Evolutionary conservation across 345 rosid species (phyloP), one percentile per base, ranked within the genome.

Genomic region (Melastoma malabathricum): DNA sequence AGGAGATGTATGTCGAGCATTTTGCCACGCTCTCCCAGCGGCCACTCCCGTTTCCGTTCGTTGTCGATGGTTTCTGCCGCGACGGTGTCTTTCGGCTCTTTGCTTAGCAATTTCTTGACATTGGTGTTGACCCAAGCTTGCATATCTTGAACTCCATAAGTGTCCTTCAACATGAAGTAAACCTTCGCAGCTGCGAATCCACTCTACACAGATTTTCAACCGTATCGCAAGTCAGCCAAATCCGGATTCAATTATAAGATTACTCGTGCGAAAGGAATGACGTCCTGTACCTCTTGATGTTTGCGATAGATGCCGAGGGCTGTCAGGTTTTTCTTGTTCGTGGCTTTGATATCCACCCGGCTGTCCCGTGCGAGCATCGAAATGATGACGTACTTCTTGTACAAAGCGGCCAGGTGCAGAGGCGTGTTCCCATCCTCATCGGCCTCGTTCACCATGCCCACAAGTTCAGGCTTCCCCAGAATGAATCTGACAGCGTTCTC

Each of bases 371-470:
- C 38, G 1, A 70, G 62, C 48, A 20, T 12, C 5, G 43, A 50
- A 16, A 55, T 62, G 43, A 64, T 61, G 18, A 8, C 15, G 6
- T 27, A 46, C 52, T 61, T 62, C 13, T 51, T 44, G 6, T 17
- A 10, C 50, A 38, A 22, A 0, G 65, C 62, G 3, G 75, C 75
- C 54, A 70, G 50, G 56, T 70, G 75, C 34, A 65, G 29, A 0
- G 75, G 68, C 6, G 75, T 70, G 50, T 70, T 70, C 53, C 71
- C 75, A 44, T 55, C 65, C 10, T 44, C 8, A 0, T 70, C 75
- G 6, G 16, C 43, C 10, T 59, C 57, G 3, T 65, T 70, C 34
- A 59, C 46, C 5, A 65, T 64, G 17, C 20, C 50, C 27, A 10
- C 56, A 6, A 19, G 41, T n/a, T 34, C 10, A 0, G 50, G 22